phyloP scores from a whole-genome alignment of 2,329 filamentous ascomycete species.

The Penicillium rolfsii region DNA sequence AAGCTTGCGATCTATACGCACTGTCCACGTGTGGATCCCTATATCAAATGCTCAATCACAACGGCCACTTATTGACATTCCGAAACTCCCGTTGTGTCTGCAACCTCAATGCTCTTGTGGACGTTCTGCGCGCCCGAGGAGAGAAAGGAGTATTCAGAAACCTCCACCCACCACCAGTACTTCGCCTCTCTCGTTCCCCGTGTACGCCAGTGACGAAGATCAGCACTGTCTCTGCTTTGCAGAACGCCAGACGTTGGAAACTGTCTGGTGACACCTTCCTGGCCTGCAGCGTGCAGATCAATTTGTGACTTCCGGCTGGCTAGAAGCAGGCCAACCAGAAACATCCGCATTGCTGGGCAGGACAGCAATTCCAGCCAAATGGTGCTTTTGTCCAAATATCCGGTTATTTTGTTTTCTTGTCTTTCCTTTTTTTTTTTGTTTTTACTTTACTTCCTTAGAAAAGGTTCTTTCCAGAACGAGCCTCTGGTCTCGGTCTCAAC shows the following conservation, averaged over 20 bases:
- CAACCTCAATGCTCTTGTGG: neutral
- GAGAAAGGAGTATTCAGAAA: neutral
- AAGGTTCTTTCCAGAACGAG: neutral
- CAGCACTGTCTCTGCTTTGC: conserved; percentile 13
- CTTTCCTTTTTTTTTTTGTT: neutral
- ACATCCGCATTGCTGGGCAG: conserved; percentile 10
- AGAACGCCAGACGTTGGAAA: conserved; percentile 19
- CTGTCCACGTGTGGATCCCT: conserved; percentile 28
- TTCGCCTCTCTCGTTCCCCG: conserved; percentile 4
- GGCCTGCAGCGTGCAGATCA: conserved; percentile 22
- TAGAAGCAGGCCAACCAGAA: conserved; percentile 18
- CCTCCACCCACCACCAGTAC: neutral
- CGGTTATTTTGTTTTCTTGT: neutral
- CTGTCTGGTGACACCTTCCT: conserved; percentile 24
- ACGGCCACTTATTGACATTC: conserved; percentile 18
- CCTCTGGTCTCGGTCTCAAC: conserved; percentile 3
- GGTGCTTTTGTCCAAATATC: conserved; percentile 3
- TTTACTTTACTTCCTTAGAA: neutral
- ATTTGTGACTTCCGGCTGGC: conserved; percentile 24
- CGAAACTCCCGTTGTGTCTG: neutral
- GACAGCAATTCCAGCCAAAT: conserved; percentile 14
- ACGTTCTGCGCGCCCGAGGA: neutral
- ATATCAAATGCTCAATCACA: conserved; percentile 33
- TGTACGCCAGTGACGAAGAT: conserved; percentile 44
- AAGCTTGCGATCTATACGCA: conserved; percentile 17